phyloP scores from a whole-genome alignment of 1,139 yeast genomes.

The Ogataea hybrid region DNA sequence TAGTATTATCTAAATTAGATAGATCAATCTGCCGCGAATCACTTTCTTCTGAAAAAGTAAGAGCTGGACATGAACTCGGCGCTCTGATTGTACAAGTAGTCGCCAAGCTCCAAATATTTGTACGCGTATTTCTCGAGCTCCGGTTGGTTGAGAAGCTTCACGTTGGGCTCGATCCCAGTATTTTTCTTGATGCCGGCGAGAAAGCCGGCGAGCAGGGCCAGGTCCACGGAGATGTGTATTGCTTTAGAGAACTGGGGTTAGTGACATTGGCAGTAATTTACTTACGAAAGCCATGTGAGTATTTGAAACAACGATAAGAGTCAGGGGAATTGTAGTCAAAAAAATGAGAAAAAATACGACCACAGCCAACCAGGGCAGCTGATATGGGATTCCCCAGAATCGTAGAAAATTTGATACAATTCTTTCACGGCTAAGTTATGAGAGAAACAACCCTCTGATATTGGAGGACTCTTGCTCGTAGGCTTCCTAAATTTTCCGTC shows the following conservation, averaged over 20 bases:
- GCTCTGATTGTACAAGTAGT: conserved; percentile 70
- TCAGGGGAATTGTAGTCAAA: too few relatives aligned
- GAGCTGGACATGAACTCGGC: conserved; percentile 73
- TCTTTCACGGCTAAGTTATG: too few relatives aligned
- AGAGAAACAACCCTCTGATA: too few relatives aligned
- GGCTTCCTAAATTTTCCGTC: too few relatives aligned
- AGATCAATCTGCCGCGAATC: conserved; percentile 6
- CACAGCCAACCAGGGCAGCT: too few relatives aligned
- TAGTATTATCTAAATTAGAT: neutral
- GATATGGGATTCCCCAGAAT: too few relatives aligned
- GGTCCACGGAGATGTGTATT: conserved; percentile 69
- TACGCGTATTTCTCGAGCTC: conserved; percentile 58
- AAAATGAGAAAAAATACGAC: too few relatives aligned
- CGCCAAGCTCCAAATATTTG: conserved; percentile 83
- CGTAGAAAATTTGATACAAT: too few relatives aligned
- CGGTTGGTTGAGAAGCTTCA: conserved; percentile 38
- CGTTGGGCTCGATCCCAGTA: conserved; percentile 68
- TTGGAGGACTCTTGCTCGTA: too few relatives aligned
- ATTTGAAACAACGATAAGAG: too few relatives aligned
- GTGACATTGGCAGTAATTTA: neutral
- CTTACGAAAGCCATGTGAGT: conserved; percentile 10
- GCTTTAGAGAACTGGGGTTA: conserved; percentile 36
- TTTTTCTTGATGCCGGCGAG: conserved; percentile 88
- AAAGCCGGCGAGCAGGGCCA: conserved; percentile 74
- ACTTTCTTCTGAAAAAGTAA: conserved; percentile 65